Evolutionary conservation across 169 alveolate species (phyloP).

Genomic region (Ichthyophthirius multifiliis): DNA sequence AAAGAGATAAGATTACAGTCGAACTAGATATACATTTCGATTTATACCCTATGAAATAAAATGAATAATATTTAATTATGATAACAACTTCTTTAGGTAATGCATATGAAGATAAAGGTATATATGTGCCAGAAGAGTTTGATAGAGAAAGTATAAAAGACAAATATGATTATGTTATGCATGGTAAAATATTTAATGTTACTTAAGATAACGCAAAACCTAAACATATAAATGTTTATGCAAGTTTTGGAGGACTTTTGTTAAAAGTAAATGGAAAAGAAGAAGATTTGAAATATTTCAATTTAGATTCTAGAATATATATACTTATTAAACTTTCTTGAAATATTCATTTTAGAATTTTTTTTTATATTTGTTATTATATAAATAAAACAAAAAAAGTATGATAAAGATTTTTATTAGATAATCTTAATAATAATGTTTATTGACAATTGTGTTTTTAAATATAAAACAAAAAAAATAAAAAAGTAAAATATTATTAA

Average conservation of each 20-base stretch:
- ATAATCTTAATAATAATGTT: too few relatives aligned
- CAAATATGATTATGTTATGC: slow-evolving; percentile 76
- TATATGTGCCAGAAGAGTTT: slow-evolving; percentile 48
- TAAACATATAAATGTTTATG: slow-evolving; percentile 51
- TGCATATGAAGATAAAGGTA: slow-evolving; percentile 55
- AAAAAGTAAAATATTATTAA: too few relatives aligned
- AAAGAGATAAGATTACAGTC: slow-evolving; percentile 52
- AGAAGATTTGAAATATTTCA: slow-evolving; percentile 58
- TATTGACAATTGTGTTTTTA: too few relatives aligned
- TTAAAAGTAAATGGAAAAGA: slow-evolving; percentile 68
- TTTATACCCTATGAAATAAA: slow-evolving; percentile 73
- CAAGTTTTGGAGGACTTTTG: slow-evolving; percentile 78
- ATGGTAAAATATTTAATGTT: slow-evolving; percentile 72
- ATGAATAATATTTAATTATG: slow-evolving; percentile 59
- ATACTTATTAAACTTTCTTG: slow-evolving; percentile 67
- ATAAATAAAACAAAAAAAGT: too few relatives aligned
- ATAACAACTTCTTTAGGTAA: slow-evolving; percentile 60
- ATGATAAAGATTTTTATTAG: too few relatives aligned
- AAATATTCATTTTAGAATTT: not conserved
- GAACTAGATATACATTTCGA: slow-evolving; percentile 78
- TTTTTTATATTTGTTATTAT: not conserved
- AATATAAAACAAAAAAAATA: too few relatives aligned
- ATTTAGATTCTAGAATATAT: slow-evolving; percentile 75
- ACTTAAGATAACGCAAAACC: slow-evolving; percentile 1
- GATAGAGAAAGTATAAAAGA: slow-evolving; percentile 58